Evolutionary conservation across 1,284 basidiomycete genomes (phyloP).

Genomic region (Fomitiporia mediterranea): DNA sequence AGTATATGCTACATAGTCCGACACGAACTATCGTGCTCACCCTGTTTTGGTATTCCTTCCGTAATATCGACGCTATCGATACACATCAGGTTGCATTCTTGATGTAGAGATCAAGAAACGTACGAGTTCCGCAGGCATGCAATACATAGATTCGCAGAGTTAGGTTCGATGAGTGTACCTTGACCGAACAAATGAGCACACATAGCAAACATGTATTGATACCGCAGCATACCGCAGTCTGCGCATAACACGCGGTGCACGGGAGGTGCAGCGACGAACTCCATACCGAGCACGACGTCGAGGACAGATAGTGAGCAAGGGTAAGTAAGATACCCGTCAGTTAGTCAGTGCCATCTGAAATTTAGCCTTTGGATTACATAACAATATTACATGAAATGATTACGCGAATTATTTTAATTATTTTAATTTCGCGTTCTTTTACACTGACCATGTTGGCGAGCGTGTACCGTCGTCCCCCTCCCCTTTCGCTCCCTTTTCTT

Average conservation of each 20-base stretch:
- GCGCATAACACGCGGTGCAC: conserved; percentile 77
- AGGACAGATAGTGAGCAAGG: too few species aligned
- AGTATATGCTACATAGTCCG: conserved; percentile 8
- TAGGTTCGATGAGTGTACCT: conserved; percentile 94
- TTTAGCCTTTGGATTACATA: neutral
- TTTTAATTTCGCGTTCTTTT: neutral
- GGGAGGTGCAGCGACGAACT: conserved; percentile 66
- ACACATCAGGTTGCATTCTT: neutral
- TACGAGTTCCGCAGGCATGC: conserved; percentile 84
- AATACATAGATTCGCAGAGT: conserved; percentile 96
- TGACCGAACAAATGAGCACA: neutral
- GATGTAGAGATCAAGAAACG: conserved; percentile 26
- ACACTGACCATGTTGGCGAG: neutral
- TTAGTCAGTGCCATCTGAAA: neutral
- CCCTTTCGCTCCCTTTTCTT: neutral
- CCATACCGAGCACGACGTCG: conserved; percentile 42
- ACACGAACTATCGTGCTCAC: conserved; percentile 35
- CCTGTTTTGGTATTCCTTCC: conserved; percentile 97
- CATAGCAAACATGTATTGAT: neutral
- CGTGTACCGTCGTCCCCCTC: neutral
- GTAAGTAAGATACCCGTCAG: neutral
- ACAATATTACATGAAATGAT: neutral
- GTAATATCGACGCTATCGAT: conserved; percentile 85
- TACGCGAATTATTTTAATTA: neutral
- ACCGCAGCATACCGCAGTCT: conserved; percentile 60